These are phyloP conservation scores for Beauveria australis DNA, from an alignment of 2,329 filamentous ascomycete species.

Conservation along the genomic window DNA sequence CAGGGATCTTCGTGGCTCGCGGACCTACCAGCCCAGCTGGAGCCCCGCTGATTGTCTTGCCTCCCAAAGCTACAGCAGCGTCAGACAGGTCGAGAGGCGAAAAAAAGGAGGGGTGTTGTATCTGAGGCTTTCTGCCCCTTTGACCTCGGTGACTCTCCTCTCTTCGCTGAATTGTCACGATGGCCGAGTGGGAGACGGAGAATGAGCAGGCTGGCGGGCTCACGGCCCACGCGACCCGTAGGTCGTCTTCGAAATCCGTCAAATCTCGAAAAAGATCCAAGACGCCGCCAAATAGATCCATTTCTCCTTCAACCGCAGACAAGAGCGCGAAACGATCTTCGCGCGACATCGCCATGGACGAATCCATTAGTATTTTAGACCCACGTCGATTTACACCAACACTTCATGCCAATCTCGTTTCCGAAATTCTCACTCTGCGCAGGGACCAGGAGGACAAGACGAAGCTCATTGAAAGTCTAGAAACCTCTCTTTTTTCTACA, in stretches of 20 bases:
- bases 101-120: not conserved
- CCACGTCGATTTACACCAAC: constrained; percentile 91
- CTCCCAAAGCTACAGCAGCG: not conserved
- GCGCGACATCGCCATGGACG: constrained; percentile 54
- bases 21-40: not conserved
- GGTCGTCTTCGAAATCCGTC: constrained; percentile 3
- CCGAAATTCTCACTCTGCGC: constrained; percentile 80
- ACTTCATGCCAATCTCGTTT: constrained; percentile 86
- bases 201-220: constrained; percentile 43
- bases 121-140: not conserved
- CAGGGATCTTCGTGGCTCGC: constrained; percentile 14
- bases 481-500: constrained; percentile 61
- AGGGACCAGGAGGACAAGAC: constrained; percentile 87
- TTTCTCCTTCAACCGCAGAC: constrained; percentile 39
- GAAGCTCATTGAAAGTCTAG: constrained; percentile 76
- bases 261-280: constrained; percentile 42
- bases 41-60: constrained; percentile 10
- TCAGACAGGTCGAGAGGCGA: not conserved
- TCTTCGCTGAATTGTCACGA: constrained; percentile 19
- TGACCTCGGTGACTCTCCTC: not conserved
- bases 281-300: constrained; percentile 46
- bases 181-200: constrained; percentile 55
- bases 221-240: constrained; percentile 29
- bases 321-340: constrained; percentile 43
- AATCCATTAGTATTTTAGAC: constrained; percentile 68